phyloP scores from a whole-genome alignment of 148 eudicot species.

The Selenicereus undatus region DNA sequence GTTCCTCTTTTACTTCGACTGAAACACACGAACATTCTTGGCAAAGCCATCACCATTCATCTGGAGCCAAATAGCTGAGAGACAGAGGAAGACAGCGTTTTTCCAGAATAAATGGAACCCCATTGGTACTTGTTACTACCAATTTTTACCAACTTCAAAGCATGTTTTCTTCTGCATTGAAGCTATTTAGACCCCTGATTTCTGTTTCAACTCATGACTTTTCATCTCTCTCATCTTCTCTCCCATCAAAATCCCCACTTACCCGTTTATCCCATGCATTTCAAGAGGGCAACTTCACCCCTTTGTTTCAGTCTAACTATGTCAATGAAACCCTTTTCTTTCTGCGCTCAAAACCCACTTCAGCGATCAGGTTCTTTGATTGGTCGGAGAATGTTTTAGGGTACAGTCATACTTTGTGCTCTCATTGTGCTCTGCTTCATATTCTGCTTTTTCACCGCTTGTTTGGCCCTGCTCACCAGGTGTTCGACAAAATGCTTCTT shows the following conservation, averaged over 20 bases:
- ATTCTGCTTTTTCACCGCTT: conserved; percentile 39
- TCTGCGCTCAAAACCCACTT: conserved; percentile 51
- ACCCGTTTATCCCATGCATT: conserved; percentile 38
- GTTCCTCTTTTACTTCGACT: too few species aligned
- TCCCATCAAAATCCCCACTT: conserved; percentile 15
- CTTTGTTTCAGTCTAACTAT: conserved; percentile 29
- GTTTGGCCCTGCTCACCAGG: conserved; percentile 45
- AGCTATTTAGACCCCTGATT: conserved; percentile 21
- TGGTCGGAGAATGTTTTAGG: conserved; percentile 48
- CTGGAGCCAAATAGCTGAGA: not conserved
- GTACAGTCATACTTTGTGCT: conserved; percentile 24
- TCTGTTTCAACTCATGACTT: conserved; percentile 8
- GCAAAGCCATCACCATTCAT: too few species aligned
- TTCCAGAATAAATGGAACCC: conserved; percentile 11
- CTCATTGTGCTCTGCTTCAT: conserved; percentile 33
- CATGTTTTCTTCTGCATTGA: conserved; percentile 24
- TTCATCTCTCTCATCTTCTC: conserved; percentile 16
- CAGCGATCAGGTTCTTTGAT: conserved; percentile 48
- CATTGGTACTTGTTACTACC: not conserved
- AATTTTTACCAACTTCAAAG: conserved; percentile 10
- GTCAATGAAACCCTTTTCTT: conserved; percentile 36
- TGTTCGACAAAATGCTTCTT: conserved; percentile 43
- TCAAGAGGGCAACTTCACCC: conserved; percentile 27
- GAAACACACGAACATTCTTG: too few species aligned
- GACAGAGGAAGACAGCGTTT: not conserved